Conservation (phyloP, 441 rosid genomes). For the Bruguiera hainesii region DNA sequence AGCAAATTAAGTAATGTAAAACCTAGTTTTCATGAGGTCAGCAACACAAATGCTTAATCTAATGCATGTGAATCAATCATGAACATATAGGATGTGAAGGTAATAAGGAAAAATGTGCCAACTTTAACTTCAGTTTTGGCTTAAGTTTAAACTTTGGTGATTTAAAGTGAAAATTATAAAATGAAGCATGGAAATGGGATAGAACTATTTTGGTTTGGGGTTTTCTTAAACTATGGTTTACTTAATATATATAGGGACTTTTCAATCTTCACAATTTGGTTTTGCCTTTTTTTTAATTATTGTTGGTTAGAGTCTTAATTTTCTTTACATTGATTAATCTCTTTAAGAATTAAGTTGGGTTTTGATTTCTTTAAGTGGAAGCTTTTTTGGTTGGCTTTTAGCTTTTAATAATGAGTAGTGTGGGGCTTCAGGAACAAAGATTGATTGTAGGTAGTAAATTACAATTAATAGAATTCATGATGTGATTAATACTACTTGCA, state of each 20-base stretch:
- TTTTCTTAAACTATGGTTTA: slow-evolving; percentile 16
- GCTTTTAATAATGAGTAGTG: slow-evolving; percentile 28
- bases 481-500: not conserved
- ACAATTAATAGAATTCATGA: slow-evolving; percentile 22
- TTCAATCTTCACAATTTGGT: slow-evolving; percentile 21
- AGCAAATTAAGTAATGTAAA: too few relatives aligned
- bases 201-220: slow-evolving; percentile 20
- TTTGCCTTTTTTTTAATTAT: slow-evolving; percentile 18
- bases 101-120: slow-evolving; percentile 21
- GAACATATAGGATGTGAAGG: slow-evolving; percentile 20
- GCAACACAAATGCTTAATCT: slow-evolving; percentile 4
- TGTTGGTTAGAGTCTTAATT: slow-evolving; percentile 14
- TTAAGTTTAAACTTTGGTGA: slow-evolving; percentile 33
- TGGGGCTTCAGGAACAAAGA: slow-evolving; percentile 17
- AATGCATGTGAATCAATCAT: slow-evolving; percentile 19
- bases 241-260: slow-evolving; percentile 10
- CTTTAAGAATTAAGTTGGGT: slow-evolving; percentile 50
- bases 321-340: slow-evolving; percentile 24
- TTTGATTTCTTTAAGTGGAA: slow-evolving; percentile 39
- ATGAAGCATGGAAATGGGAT: slow-evolving; percentile 3
- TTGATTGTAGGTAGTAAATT: slow-evolving; percentile 39
- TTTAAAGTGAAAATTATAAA: slow-evolving; percentile 29
- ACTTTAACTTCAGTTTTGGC: slow-evolving; percentile 15
- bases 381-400: slow-evolving; percentile 2
- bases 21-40: slow-evolving; percentile 19